Conservation (phyloP, 768 basidiomycete genomes). For the Rhodotorula sphaerocarpa region DNA sequence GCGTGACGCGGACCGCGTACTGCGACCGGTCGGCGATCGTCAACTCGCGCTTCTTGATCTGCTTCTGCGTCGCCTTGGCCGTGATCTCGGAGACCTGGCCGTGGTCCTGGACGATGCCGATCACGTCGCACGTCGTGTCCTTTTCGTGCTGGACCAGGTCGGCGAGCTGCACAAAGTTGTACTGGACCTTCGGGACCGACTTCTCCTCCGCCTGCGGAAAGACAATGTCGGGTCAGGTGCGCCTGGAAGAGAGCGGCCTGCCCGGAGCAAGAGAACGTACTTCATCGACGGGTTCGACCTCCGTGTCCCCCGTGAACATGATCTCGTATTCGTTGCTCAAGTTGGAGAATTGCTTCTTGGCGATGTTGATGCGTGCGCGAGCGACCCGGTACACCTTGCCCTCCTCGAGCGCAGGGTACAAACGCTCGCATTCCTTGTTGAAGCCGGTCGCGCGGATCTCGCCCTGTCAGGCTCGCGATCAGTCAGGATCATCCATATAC, state of each 20-base stretch:
- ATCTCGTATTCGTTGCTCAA: slow-evolving; percentile 89
- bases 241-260: not conserved
- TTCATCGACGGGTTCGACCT: slow-evolving; percentile 62
- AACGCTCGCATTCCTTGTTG: slow-evolving; percentile 70
- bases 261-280: not conserved
- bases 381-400: slow-evolving; percentile 88
- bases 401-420: slow-evolving; percentile 78
- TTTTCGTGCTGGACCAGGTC: slow-evolving; percentile 59
- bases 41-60: slow-evolving; percentile 85
- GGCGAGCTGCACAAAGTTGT: slow-evolving; percentile 64
- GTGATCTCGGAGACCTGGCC: slow-evolving; percentile 61
- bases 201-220: slow-evolving; percentile 59
- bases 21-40: slow-evolving; percentile 75
- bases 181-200: slow-evolving; percentile 72
- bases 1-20: slow-evolving; percentile 69
- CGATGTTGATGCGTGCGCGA: slow-evolving; percentile 82
- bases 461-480: slow-evolving; percentile 46
- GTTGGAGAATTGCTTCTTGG: slow-evolving; percentile 93
- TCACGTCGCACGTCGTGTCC: slow-evolving; percentile 75
- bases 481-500: not conserved
- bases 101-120: slow-evolving; percentile 75
- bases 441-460: slow-evolving; percentile 82
- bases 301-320: slow-evolving; percentile 69
- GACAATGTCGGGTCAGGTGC: slow-evolving; percentile 40
- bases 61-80: slow-evolving; percentile 62